Evolutionary conservation across 768 basidiomycete species (phyloP), one percentile per base, ranked within the genome.

Genomic region (Rhodotorula graminis): DNA sequence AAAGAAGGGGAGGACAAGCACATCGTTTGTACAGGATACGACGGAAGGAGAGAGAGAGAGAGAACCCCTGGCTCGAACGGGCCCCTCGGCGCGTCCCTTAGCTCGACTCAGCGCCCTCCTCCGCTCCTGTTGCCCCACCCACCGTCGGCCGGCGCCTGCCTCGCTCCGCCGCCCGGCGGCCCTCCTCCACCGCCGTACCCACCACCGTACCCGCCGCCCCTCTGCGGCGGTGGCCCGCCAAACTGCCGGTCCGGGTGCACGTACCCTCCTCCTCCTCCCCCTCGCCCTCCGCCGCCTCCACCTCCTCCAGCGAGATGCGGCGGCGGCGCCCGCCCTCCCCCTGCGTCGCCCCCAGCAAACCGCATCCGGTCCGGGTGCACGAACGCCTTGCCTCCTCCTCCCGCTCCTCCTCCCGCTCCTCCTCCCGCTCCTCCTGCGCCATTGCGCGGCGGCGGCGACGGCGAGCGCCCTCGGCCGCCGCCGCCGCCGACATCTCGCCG

Each of bases 291-390:
- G n/a, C n/a, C n/a, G n/a, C n/a, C 33, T 12, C 25, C 42, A 27
- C 53, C 57, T 16, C 33, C 33, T 19, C 56, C 25, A 16, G 14
- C 55, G 15, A 33, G 55, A 16, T 29, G 55, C 37, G 65, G 65
- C n/a, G 65, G 53, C 23, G 65, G 65, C 21, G 65, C 53, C 18
- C 64, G 33, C 53, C 64, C 27, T 3, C 14, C 50, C 33, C 55
- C 53, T 42, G 12, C 53, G 16, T 27, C 50, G 2, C 50, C 50
- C 9, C 60, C 67, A n/a, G 58, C 58, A 27, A 60, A 44, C 42
- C 40, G 33, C 53, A 62, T 40, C 27, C 66, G 47, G 50, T 67
- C 66, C 18, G 66, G 66, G 59, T 67, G 66, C 14, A 67, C 66
- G 37, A 67, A 67, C 33, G 60, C 66, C 44, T 40, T 50, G 46